Evolutionary conservation across 805 yeast species (phyloP).

Genomic region (Debaryomyces hansenii): DNA sequence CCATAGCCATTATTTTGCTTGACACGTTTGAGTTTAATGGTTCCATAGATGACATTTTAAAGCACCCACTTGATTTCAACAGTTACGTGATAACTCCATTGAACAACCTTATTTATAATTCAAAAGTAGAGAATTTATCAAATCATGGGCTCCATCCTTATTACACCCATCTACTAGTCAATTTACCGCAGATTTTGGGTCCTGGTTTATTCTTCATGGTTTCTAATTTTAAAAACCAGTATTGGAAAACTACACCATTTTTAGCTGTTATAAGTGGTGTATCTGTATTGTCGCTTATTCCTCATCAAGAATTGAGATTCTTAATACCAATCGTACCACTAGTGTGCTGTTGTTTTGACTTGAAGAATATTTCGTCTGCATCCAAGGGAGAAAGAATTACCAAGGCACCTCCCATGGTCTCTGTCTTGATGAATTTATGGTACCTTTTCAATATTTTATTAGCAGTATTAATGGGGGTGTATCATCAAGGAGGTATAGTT

Average conservation of each 20-base stretch:
- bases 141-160: slow-evolving; percentile 82
- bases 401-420: slow-evolving; percentile 8
- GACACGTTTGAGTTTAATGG: slow-evolving; percentile 53
- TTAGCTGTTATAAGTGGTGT: slow-evolving; percentile 65
- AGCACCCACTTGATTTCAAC: slow-evolving; percentile 11
- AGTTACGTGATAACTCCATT: slow-evolving; percentile 64
- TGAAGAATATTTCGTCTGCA: slow-evolving; percentile 20
- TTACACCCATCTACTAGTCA: slow-evolving; percentile 71
- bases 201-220: slow-evolving; percentile 60
- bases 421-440: slow-evolving; percentile 47
- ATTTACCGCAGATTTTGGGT: slow-evolving; percentile 80
- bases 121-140: slow-evolving; percentile 56
- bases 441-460: slow-evolving; percentile 59
- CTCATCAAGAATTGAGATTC: slow-evolving; percentile 95
- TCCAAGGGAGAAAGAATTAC: not conserved
- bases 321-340: slow-evolving; percentile 78
- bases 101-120: slow-evolving; percentile 75
- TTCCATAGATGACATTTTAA: slow-evolving; percentile 3
- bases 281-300: slow-evolving; percentile 61
- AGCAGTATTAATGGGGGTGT: slow-evolving; percentile 69
- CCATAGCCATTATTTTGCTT: slow-evolving; percentile 38
- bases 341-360: slow-evolving; percentile 55
- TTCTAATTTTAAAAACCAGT: slow-evolving; percentile 30
- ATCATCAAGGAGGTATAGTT: slow-evolving; percentile 90
- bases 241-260: slow-evolving; percentile 55